Base-by-base conservation (phyloP, 2,329 filamentous ascomycete genomes). In the Scedosporium boydii region DNA sequence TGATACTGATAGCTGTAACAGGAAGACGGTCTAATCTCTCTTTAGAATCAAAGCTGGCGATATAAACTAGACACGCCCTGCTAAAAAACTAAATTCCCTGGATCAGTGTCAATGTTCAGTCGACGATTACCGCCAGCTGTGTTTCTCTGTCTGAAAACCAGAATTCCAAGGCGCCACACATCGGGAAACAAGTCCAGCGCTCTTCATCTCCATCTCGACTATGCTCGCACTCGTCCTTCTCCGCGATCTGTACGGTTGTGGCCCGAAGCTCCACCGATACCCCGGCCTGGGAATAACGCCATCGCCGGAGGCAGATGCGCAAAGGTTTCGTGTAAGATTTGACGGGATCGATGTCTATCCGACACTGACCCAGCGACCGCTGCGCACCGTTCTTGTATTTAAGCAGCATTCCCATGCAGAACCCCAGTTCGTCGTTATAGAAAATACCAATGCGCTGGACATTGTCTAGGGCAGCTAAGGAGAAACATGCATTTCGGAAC, bases 341-440 rank as follows among this genome's bases (percentile, higher is more conserved):
- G 21, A 58, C 46, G 16, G 55, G 62, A n/a, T 65, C 66, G 12
- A 66, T 41, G 4, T 56, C 58, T 21, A 67, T 29, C 53, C 65
- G 64, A 23, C 63, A 67, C 62, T 67, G 62, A n/a, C 65, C 64
- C 58, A 66, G 57, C 57, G 65, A 60, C 26, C 64, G 58, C 58
- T 64, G 59, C 12, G 62, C 65, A 26, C 65, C 64, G 29, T 63
- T 64, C 18, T 63, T 34, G 44, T 66, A 67, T 46, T 64, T 34
- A 6, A 67, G 53, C 10, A 67, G 59, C 14, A 66, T 65, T 18
- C 65, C 65, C 57, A 58, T 53, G 59, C 65, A 67, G n/a, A 62
- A 26, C 7, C 51, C 62, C 42, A 16, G 44, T 21, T 38, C 6
- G 38, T 58, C 21, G 12, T 23, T 44, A 21, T 64, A 12, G 51